Conservation (phyloP, 192 early-diverging fungal species). For the Backusella circina region DNA sequence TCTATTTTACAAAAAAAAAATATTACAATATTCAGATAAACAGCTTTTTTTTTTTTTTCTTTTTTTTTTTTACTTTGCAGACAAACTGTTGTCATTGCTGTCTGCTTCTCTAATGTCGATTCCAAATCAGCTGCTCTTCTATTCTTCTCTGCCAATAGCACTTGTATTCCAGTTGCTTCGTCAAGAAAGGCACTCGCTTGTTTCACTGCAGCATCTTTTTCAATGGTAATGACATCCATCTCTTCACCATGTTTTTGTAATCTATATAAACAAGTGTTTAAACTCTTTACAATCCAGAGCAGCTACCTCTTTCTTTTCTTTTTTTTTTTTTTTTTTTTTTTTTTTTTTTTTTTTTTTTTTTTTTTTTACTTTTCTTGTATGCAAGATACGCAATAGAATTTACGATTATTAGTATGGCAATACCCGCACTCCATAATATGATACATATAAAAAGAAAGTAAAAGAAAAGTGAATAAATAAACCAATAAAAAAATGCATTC, state of each 20-base stretch:
- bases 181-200: slow-evolving; percentile 12
- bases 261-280: not conserved
- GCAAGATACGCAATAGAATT: slow-evolving; percentile 24
- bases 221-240: not conserved
- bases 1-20: not conserved
- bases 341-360: not conserved
- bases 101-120: not conserved
- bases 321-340: too few species aligned
- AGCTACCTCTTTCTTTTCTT: too few species aligned
- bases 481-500: not conserved
- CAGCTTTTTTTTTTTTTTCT: too few species aligned
- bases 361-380: slow-evolving; percentile 25
- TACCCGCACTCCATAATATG: slow-evolving; percentile 30
- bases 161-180: slow-evolving; percentile 9
- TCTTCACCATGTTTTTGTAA: not conserved
- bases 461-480: not conserved
- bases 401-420: slow-evolving; percentile 27
- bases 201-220: slow-evolving; percentile 14
- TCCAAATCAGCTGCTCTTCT: not conserved
- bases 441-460: not conserved
- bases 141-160: slow-evolving; percentile 23
- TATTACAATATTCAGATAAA: too few species aligned
- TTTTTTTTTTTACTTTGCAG: not conserved
- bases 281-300: too few species aligned
- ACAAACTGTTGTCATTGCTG: not conserved